phyloP scores from a whole-genome alignment of 2,329 filamentous ascomycete genomes.

The Monosporascus sp. region DNA sequence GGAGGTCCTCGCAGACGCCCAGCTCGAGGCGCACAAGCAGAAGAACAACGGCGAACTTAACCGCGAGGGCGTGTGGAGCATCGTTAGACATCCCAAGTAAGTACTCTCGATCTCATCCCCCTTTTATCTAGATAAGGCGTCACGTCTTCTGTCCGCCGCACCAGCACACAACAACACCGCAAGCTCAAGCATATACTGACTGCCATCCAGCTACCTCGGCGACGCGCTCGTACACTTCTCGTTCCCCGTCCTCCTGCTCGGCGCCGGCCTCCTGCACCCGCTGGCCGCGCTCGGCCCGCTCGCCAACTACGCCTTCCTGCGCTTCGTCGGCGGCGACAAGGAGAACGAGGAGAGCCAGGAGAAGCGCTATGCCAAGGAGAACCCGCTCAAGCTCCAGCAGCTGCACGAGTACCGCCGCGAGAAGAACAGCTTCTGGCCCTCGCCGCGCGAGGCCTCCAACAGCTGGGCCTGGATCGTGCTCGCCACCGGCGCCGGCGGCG shows the following conservation, averaged over 20 bases:
- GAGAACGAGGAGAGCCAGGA: constrained; percentile 48
- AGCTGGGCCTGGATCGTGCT: constrained; percentile 51
- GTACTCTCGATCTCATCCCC: constrained; percentile 13
- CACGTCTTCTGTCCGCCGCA: not conserved
- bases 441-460: constrained; percentile 41
- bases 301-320: constrained; percentile 54
- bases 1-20: constrained; percentile 51
- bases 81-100: constrained; percentile 58
- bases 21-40: constrained; percentile 46
- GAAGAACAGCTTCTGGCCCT: constrained; percentile 58
- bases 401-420: constrained; percentile 44
- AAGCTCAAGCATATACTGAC: no score
- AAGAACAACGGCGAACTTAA: constrained; percentile 34
- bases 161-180: no score
- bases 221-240: constrained; percentile 53
- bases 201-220: constrained; percentile 47
- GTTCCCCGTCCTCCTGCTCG: constrained; percentile 52
- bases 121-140: no score
- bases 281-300: constrained; percentile 49
- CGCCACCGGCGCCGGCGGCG: constrained; percentile 42
- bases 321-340: constrained; percentile 50
- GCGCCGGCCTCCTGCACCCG: constrained; percentile 48
- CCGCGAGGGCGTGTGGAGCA: constrained; percentile 54
- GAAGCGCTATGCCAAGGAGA: constrained; percentile 44
- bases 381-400: constrained; percentile 46